Conservation (phyloP, 2,329 filamentous ascomycete genomes). For the Davidsoniella australis region DNA sequence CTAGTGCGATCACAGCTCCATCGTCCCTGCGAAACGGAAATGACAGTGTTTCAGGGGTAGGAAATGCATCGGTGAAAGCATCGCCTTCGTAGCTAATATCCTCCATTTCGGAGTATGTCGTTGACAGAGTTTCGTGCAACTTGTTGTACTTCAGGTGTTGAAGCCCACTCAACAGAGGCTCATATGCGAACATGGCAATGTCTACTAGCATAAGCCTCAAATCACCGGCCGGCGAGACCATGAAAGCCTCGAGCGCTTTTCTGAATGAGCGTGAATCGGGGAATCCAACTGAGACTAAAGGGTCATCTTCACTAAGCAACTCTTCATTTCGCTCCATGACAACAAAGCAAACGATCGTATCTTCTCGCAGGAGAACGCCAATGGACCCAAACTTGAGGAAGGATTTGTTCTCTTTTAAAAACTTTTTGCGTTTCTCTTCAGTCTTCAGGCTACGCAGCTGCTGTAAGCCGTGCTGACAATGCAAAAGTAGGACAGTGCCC, state of each 20-base stretch:
- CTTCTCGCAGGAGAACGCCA: slow-evolving; percentile 37
- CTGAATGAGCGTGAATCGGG: slow-evolving; percentile 27
- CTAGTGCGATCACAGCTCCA: neutral
- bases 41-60: slow-evolving; percentile 14
- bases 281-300: slow-evolving; percentile 35
- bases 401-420: slow-evolving; percentile 28
- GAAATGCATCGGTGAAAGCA: neutral
- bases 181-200: slow-evolving; percentile 50
- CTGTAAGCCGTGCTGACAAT: slow-evolving; percentile 29
- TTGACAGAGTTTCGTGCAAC: slow-evolving; percentile 21
- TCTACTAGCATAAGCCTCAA: slow-evolving; percentile 41
- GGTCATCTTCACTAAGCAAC: slow-evolving; percentile 25
- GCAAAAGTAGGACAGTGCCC: slow-evolving; percentile 12
- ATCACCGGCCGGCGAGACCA: slow-evolving; percentile 13
- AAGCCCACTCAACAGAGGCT: slow-evolving; percentile 45
- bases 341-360: slow-evolving; percentile 42
- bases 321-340: slow-evolving; percentile 34
- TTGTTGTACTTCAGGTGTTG: slow-evolving; percentile 38
- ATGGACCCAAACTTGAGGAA: slow-evolving; percentile 44
- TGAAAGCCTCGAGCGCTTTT: slow-evolving; percentile 29
- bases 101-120: too few relatives aligned
- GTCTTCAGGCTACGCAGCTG: slow-evolving; percentile 20
- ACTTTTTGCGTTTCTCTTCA: slow-evolving; percentile 23
- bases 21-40: slow-evolving; percentile 24
- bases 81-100: slow-evolving; percentile 16